Evolutionary conservation across 2,329 filamentous ascomycete species (phyloP).

Genomic region (Aspergillus sojae): DNA sequence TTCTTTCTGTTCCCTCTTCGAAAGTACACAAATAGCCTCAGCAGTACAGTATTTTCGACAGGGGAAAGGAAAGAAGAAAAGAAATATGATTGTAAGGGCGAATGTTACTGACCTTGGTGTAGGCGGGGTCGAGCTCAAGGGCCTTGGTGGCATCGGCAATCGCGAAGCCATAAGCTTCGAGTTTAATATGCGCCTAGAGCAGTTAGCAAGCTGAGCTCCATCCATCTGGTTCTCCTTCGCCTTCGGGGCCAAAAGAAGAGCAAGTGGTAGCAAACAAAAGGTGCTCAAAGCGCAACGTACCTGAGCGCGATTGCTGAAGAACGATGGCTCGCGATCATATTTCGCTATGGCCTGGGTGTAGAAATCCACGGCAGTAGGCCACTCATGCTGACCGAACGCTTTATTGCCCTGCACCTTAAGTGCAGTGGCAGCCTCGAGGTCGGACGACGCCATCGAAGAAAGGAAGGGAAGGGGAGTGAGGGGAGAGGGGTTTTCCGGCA

Average conservation of each 20-base stretch:
- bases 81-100: neutral
- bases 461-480: slow-evolving; percentile 7
- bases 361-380: slow-evolving; percentile 75
- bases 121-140: slow-evolving; percentile 82
- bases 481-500: slow-evolving; percentile 25
- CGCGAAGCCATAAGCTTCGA: slow-evolving; percentile 91
- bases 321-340: slow-evolving; percentile 81
- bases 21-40: fast-evolving
- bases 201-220: neutral
- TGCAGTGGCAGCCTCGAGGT: slow-evolving; percentile 70
- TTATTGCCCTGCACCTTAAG: slow-evolving; percentile 95
- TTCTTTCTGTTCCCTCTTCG: neutral
- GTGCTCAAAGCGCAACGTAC: slow-evolving; percentile 53
- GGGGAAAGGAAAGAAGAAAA: neutral
- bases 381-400: slow-evolving; percentile 86
- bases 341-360: slow-evolving; percentile 87
- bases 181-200: slow-evolving; percentile 83
- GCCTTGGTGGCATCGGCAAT: slow-evolving; percentile 89
- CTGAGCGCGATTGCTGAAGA: slow-evolving; percentile 93
- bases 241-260: neutral
- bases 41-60: neutral
- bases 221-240: neutral
- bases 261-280: neutral
- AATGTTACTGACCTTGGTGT: slow-evolving; percentile 73
- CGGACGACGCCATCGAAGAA: slow-evolving; percentile 43